phyloP scores from a whole-genome alignment of 768 basidiomycete species.

The Guyanaporus albipodus region DNA sequence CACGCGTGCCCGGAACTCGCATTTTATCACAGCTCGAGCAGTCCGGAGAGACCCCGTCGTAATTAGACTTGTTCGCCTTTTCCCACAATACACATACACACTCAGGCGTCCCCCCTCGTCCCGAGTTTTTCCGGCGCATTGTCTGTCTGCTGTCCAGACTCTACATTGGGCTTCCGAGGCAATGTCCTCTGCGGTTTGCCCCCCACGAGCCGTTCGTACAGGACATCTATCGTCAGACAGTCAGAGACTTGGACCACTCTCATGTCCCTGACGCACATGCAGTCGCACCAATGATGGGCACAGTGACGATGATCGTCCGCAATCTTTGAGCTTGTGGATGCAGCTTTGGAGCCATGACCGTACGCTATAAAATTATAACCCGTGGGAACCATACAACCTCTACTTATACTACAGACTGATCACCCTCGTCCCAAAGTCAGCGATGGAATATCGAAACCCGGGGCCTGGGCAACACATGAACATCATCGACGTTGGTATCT shows the following conservation, averaged over 20 bases:
- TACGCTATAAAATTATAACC: background rate
- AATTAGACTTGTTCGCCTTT: background rate
- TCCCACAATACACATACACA: background rate
- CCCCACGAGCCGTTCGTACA: slow-evolving; percentile 61
- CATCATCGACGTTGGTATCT: slow-evolving; percentile 53
- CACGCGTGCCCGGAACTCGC: slow-evolving; percentile 80
- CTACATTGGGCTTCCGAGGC: slow-evolving; percentile 15
- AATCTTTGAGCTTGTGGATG: slow-evolving; percentile 44
- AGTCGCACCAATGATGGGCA: slow-evolving; percentile 63
- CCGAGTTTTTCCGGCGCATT: slow-evolving; percentile 19
- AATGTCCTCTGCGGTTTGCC: slow-evolving; percentile 46
- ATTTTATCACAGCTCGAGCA: slow-evolving; percentile 45
- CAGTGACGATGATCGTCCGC: slow-evolving; percentile 54
- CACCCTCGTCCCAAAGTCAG: slow-evolving; percentile 52
- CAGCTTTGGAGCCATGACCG: slow-evolving; percentile 31
- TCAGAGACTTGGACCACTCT: slow-evolving; percentile 3
- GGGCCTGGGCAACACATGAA: slow-evolving; percentile 60
- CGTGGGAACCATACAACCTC: background rate
- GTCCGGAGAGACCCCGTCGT: slow-evolving; percentile 16
- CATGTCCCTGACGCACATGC: slow-evolving; percentile 45
- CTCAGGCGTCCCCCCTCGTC: slow-evolving; percentile 7
- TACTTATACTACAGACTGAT: slow-evolving; percentile 26
- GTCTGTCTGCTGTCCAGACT: slow-evolving; percentile 4
- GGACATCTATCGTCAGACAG: slow-evolving; percentile 43
- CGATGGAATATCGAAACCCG: slow-evolving; percentile 38